Evolutionary conservation across 148 eudicot genomes (phyloP).

Genomic region (Amaranthus cruentus): DNA sequence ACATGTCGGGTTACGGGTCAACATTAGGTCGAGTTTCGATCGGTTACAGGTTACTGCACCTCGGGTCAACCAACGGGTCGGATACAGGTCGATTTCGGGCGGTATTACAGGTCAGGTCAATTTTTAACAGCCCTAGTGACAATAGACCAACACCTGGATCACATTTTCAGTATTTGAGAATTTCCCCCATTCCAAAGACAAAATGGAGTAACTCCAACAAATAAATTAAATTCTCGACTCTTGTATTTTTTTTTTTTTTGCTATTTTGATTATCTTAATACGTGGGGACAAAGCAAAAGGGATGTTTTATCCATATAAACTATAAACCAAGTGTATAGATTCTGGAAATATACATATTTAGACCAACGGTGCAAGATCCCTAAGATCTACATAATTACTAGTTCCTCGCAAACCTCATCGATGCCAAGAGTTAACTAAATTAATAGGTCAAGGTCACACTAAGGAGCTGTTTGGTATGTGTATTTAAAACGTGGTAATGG

Average conservation of each 20-base stretch:
- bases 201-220: conserved; percentile 9
- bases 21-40: too few species aligned
- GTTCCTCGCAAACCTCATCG: neutral
- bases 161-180: conserved; percentile 39
- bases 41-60: too few species aligned
- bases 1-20: too few species aligned
- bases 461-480: too few species aligned
- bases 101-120: too few species aligned
- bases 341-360: neutral
- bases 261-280: conserved; percentile 1
- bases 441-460: too few species aligned
- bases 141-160: conserved; percentile 76
- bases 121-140: conserved; percentile 56
- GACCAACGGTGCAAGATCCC: neutral
- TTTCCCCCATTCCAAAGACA: conserved; percentile 21
- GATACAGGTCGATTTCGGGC: too few species aligned
- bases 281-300: neutral
- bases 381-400: neutral
- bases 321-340: neutral
- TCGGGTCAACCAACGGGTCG: conserved; percentile 33
- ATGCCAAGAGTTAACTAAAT: too few species aligned
- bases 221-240: neutral
- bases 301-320: neutral
- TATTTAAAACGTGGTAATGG: too few species aligned
- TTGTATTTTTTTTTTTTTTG: conserved; percentile 43